Conservation (phyloP, 2,329 filamentous ascomycete genomes). For the Fusarium heterosporum region DNA sequence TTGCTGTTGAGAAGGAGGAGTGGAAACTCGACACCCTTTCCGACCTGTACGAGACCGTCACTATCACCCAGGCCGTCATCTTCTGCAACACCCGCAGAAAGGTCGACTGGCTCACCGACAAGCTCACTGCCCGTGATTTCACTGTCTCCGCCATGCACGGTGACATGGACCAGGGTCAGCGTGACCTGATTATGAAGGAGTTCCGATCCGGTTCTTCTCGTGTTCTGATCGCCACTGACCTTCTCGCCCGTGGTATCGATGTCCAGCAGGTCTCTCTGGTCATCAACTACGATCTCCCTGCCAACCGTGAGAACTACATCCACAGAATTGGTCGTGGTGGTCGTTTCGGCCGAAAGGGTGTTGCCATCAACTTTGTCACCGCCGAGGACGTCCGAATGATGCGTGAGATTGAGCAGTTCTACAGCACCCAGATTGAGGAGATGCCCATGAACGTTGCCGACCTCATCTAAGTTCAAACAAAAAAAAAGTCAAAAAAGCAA, state of each 20-base stretch:
- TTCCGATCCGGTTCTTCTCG: slow-evolving; percentile 98
- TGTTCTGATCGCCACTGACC: slow-evolving; percentile 97
- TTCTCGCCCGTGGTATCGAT: slow-evolving; percentile 99
- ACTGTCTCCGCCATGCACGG: slow-evolving; percentile 99
- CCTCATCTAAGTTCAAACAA: slow-evolving; percentile 69
- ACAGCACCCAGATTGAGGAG: slow-evolving; percentile 99
- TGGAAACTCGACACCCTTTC: slow-evolving; percentile 99
- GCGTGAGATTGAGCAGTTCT: slow-evolving; percentile 99
- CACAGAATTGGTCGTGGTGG: slow-evolving; percentile 99
- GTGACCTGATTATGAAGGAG: slow-evolving; percentile 99
- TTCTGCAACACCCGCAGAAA: slow-evolving; percentile 99
- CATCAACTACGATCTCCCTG: slow-evolving; percentile 99
- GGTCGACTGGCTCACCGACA: slow-evolving; percentile 99
- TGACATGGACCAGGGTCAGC: slow-evolving; percentile 98
- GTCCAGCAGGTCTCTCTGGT: slow-evolving; percentile 99
- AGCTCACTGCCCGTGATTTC: slow-evolving; percentile 98
- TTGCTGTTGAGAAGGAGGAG: slow-evolving; percentile 99
- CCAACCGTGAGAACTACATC: slow-evolving; percentile 99
- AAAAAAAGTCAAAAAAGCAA: slow-evolving; percentile 39
- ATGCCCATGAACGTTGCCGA: slow-evolving; percentile 97
- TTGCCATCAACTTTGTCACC: slow-evolving; percentile 99
- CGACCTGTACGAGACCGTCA: slow-evolving; percentile 98
- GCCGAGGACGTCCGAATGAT: slow-evolving; percentile 99
- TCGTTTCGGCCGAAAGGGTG: slow-evolving; percentile 99
- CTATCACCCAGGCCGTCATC: slow-evolving; percentile 99